Percentiles rank a stretch among this genome's conserved stretches.
Evolutionary conservation across 2,329 filamentous ascomycete species (phyloP).

Genomic region (Eurotiales sp.): DNA sequence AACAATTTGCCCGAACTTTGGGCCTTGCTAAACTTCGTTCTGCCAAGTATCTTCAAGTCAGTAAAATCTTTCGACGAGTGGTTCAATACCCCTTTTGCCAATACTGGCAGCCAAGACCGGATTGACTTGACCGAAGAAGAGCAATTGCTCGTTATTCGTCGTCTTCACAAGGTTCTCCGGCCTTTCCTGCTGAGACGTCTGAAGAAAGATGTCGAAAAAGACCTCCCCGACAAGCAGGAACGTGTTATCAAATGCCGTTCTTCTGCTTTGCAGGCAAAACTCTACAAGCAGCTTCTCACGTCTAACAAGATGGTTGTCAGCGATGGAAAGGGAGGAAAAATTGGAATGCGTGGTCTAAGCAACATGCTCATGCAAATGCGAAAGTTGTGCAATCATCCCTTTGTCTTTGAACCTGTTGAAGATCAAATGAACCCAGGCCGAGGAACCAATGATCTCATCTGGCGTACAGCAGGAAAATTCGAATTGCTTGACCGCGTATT

Average conservation of each 20-base stretch:
- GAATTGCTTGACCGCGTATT: slow-evolving; percentile 88
- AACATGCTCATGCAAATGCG: slow-evolving; percentile 99
- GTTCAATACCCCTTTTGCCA: slow-evolving; percentile 99
- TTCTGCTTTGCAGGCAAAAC: slow-evolving; percentile 84
- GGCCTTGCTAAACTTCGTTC: slow-evolving; percentile 96
- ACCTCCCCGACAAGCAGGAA: slow-evolving; percentile 97
- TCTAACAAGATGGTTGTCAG: slow-evolving; percentile 93
- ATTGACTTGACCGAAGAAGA: slow-evolving; percentile 99
- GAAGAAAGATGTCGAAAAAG: slow-evolving; percentile 99
- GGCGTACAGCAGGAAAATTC: slow-evolving; percentile 96
- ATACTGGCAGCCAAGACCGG: slow-evolving; percentile 95
- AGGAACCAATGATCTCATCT: slow-evolving; percentile 86
- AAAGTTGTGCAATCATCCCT: slow-evolving; percentile 98
- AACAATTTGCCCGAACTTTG: slow-evolving; percentile 96
- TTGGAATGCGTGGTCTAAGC: slow-evolving; percentile 86
- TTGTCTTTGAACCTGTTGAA: slow-evolving; percentile 96
- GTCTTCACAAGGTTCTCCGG: slow-evolving; percentile 93
- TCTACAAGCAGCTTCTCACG: slow-evolving; percentile 96
- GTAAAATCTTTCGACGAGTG: slow-evolving; percentile 98
- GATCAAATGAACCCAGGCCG: slow-evolving; percentile 93
- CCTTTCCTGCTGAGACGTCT: slow-evolving; percentile 96
- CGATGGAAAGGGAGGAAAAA: slow-evolving; percentile 93
- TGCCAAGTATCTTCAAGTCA: slow-evolving; percentile 98
- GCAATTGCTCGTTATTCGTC: slow-evolving; percentile 94
- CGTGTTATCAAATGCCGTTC: slow-evolving; percentile 99